Evolutionary conservation across 768 basidiomycete genomes (phyloP).

Genomic region (Boletus subcaerulescens): DNA sequence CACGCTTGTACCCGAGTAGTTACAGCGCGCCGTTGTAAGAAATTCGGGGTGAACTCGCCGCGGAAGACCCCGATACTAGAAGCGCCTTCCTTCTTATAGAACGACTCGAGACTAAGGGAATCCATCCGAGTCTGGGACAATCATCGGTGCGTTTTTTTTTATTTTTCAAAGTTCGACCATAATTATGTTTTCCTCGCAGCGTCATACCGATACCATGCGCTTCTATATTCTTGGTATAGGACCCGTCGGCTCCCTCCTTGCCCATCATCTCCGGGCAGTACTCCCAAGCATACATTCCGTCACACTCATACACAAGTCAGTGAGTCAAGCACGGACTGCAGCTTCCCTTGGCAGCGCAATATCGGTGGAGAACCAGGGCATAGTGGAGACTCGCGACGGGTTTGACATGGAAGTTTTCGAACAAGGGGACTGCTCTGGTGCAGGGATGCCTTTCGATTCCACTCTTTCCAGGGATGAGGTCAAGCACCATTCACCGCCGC

Average conservation of each 20-base stretch:
- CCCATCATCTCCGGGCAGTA: slow-evolving; percentile 70
- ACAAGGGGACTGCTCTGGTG: slow-evolving; percentile 20
- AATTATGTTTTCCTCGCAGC: neutral
- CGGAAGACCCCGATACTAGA: too few relatives aligned
- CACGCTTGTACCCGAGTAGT: too few relatives aligned
- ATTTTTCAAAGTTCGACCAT: neutral
- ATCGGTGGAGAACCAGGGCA: slow-evolving; percentile 49
- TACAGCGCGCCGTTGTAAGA: too few relatives aligned
- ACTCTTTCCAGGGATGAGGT: slow-evolving; percentile 9
- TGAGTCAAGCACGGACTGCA: slow-evolving; percentile 36
- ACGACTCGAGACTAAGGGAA: too few relatives aligned
- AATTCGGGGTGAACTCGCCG: too few relatives aligned
- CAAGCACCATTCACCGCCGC: slow-evolving; percentile 14
- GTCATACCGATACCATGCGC: slow-evolving; percentile 40
- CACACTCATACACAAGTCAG: slow-evolving; percentile 65
- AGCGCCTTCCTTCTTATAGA: too few relatives aligned
- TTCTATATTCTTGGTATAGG: slow-evolving; percentile 80
- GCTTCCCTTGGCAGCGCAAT: slow-evolving; percentile 37
- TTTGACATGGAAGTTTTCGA: slow-evolving; percentile 53
- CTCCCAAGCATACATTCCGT: slow-evolving; percentile 53
- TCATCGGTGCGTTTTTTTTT: neutral
- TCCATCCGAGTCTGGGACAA: too few relatives aligned
- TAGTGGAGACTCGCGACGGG: slow-evolving; percentile 38
- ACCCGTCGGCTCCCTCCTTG: slow-evolving; percentile 77
- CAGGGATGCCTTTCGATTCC: slow-evolving; percentile 17